phyloP scores from a whole-genome alignment of 2,329 filamentous ascomycete genomes.

The Lachnum nothofagi region DNA sequence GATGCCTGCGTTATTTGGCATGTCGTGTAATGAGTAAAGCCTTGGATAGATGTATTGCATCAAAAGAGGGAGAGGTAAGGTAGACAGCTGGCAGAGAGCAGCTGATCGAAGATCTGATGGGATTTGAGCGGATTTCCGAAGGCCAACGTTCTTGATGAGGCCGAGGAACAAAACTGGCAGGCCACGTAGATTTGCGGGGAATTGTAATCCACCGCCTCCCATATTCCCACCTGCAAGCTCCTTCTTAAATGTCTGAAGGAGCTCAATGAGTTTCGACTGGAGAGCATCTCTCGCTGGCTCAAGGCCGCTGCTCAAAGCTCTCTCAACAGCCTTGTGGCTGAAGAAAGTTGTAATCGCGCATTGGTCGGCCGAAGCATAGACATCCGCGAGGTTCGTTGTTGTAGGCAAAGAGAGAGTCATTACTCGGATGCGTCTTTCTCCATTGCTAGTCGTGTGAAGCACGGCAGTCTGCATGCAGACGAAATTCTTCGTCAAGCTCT shows the following conservation, averaged over 20 bases:
- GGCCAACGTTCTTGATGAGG: slow-evolving; percentile 90
- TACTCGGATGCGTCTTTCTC: slow-evolving; percentile 89
- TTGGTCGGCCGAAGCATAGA: slow-evolving; percentile 94
- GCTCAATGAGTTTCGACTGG: slow-evolving; percentile 85
- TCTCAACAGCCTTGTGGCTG: slow-evolving; percentile 95
- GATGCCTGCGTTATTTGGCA: slow-evolving; percentile 87
- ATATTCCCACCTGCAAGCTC: slow-evolving; percentile 94
- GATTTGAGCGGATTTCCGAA: slow-evolving; percentile 89
- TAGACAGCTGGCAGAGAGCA: slow-evolving; percentile 89
- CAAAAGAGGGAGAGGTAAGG: slow-evolving; percentile 79
- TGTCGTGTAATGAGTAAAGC: slow-evolving; percentile 85
- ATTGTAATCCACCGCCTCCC: slow-evolving; percentile 84
- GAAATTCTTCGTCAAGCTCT: slow-evolving; percentile 84
- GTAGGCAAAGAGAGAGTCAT: slow-evolving; percentile 90
- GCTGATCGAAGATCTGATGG: slow-evolving; percentile 90
- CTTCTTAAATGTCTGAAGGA: slow-evolving; percentile 93
- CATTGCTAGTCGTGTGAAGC: slow-evolving; percentile 95
- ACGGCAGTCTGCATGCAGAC: slow-evolving; percentile 93
- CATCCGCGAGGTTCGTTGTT: slow-evolving; percentile 80
- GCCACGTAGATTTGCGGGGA: slow-evolving; percentile 85
- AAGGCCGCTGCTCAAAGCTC: slow-evolving; percentile 75
- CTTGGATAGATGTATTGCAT: slow-evolving; percentile 89
- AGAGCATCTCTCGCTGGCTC: slow-evolving; percentile 87
- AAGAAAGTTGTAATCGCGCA: slow-evolving; percentile 90
- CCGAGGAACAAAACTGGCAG: slow-evolving; percentile 88